Evolutionary conservation across 176 grass and related monocot species (phyloP).

Genomic region (Aegilops sharonensis): DNA sequence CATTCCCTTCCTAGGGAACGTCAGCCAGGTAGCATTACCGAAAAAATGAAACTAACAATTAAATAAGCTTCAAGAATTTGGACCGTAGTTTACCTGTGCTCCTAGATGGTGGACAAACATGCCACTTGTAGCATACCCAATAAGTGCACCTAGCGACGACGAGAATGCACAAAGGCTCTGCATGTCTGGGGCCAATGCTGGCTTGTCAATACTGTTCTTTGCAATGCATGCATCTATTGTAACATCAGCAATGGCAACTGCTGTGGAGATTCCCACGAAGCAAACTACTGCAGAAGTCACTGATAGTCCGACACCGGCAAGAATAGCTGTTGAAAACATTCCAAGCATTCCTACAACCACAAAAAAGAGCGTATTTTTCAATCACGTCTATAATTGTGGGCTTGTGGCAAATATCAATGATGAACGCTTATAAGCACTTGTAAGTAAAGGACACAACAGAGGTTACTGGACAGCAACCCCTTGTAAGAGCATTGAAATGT

Average conservation of each 20-base stretch:
- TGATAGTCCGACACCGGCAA: conserved; percentile 47
- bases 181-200: conserved; percentile 74
- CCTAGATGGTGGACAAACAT: conserved; percentile 75
- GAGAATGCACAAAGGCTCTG: conserved; percentile 79
- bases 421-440: not conserved
- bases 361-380: conserved; percentile 25
- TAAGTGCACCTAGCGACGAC: conserved; percentile 75
- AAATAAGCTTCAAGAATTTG: not conserved
- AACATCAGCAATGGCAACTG: conserved; percentile 76
- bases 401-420: not conserved
- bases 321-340: conserved; percentile 28
- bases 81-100: conserved; percentile 49
- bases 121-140: conserved; percentile 76
- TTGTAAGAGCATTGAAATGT: not conserved
- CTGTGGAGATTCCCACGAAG: conserved; percentile 66
- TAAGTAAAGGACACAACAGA: not conserved
- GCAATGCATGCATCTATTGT: conserved; percentile 92
- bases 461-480: not conserved
- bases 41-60: conserved; percentile 2
- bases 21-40: no score
- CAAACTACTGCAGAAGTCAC: conserved; percentile 62
- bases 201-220: conserved; percentile 90
- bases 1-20: no score
- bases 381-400: not conserved
- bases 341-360: conserved; percentile 61